Conservation (phyloP, 805 yeast species). For the Teunomyces panamensis region DNA sequence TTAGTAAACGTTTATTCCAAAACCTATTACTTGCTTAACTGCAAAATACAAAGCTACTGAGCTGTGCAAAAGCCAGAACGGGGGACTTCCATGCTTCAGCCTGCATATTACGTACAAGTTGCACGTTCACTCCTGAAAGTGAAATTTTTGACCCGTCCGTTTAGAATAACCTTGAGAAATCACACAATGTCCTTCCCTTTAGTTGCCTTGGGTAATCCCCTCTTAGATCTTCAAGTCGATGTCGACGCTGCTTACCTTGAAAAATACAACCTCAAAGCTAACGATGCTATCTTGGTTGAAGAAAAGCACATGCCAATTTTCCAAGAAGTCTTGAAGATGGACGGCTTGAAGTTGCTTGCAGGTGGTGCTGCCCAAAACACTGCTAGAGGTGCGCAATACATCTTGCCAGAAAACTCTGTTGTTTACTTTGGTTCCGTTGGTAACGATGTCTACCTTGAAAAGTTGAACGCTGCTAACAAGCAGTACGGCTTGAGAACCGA, state of each 20-base stretch:
- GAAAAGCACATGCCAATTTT: slow-evolving; percentile 83
- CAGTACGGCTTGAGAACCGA: slow-evolving; percentile 84
- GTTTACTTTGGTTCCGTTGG: slow-evolving; percentile 97
- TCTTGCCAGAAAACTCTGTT: slow-evolving; percentile 77
- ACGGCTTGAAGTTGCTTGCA: slow-evolving; percentile 72
- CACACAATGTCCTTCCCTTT: slow-evolving; percentile 57
- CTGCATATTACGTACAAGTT: neutral
- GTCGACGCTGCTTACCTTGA: slow-evolving; percentile 65
- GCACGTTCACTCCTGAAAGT: slow-evolving; percentile 1
- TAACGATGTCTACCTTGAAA: slow-evolving; percentile 80
- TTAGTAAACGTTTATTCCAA: no score
- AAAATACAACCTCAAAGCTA: slow-evolving; percentile 81
- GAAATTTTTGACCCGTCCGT: slow-evolving; percentile 3
- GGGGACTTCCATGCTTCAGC: neutral
- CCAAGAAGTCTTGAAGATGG: slow-evolving; percentile 65
- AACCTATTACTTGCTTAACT: no score
- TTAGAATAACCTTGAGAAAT: neutral
- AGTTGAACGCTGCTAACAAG: slow-evolving; percentile 77
- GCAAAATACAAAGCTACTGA: no score
- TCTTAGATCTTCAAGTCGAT: slow-evolving; percentile 81
- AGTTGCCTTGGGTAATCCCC: slow-evolving; percentile 89
- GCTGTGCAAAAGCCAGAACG: no score
- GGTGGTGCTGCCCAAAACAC: slow-evolving; percentile 99
- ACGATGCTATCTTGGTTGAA: slow-evolving; percentile 90
- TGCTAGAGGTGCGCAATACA: slow-evolving; percentile 96